These are phyloP conservation scores for Colletotrichum sublineola DNA, from an alignment of 2,329 filamentous ascomycete species.

Conservation along the genomic window DNA sequence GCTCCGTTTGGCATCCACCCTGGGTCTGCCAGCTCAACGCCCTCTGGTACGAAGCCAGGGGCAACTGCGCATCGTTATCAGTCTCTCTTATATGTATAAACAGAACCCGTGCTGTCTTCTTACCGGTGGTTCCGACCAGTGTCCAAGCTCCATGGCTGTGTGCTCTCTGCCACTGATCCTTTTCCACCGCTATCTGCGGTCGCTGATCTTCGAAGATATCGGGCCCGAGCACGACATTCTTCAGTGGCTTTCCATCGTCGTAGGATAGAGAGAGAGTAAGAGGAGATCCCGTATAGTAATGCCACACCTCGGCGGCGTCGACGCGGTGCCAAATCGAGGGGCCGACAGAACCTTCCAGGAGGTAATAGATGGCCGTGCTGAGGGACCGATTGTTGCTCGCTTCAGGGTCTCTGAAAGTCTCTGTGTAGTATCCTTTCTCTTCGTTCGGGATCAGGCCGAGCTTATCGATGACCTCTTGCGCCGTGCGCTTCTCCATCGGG, in stretches of 20 bases:
- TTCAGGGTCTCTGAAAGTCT: constrained; percentile 60
- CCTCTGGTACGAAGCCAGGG: neutral
- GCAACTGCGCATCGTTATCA: neutral
- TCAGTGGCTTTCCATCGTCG: constrained; percentile 57
- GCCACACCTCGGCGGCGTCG: constrained; percentile 65
- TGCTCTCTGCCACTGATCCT: constrained; percentile 61
- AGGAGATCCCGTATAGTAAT: constrained; percentile 66
- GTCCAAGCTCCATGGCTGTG: constrained; percentile 62
- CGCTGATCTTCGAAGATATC: constrained; percentile 58
- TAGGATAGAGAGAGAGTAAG: constrained; percentile 59
- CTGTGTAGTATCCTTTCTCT: constrained; percentile 63
- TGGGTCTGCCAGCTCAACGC: constrained; percentile 14
- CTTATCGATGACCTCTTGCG: constrained; percentile 58
- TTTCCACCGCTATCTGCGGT: constrained; percentile 59
- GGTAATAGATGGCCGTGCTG: constrained; percentile 67
- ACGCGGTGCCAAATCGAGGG: constrained; percentile 65
- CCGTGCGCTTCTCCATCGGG: constrained; percentile 47
- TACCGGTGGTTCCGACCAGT: constrained; percentile 55
- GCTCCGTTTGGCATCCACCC: constrained; percentile 22
- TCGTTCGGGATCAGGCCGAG: constrained; percentile 59
- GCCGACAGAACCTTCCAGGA: constrained; percentile 59
- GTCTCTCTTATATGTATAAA: neutral
- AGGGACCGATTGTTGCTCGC: constrained; percentile 53
- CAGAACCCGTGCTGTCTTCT: neutral
- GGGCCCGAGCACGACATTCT: constrained; percentile 55